Conservation (phyloP, 129 eudicot genomes). For the sunflower (Helianthus annuus) region DNA sequence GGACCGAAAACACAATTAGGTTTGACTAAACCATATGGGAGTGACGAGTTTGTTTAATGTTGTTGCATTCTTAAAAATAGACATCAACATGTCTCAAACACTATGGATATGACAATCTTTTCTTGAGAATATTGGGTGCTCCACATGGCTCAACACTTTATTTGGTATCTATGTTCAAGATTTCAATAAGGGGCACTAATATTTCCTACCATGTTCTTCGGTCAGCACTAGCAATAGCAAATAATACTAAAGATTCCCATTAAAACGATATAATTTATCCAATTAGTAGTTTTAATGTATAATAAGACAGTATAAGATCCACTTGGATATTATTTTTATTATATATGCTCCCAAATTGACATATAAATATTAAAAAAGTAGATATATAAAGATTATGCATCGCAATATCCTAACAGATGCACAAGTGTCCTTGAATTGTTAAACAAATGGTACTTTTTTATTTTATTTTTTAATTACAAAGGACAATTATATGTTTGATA, state of each 20-base stretch:
- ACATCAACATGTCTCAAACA: too few relatives aligned
- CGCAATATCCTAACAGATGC: slow-evolving; percentile 16
- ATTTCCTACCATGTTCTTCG: too few relatives aligned
- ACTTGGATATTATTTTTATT: background rate
- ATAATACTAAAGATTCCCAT: background rate
- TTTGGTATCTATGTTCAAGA: too few relatives aligned
- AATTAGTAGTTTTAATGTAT: background rate
- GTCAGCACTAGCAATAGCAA: too few relatives aligned
- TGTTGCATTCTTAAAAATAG: too few relatives aligned
- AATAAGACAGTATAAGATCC: background rate
- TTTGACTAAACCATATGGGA: too few relatives aligned
- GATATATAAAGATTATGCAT: slow-evolving; percentile 10
- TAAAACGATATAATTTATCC: background rate
- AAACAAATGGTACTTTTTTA: slow-evolving; percentile 17
- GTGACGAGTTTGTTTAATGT: too few relatives aligned
- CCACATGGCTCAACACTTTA: too few relatives aligned
- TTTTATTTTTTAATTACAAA: background rate
- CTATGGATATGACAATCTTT: too few relatives aligned
- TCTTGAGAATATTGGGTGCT: too few relatives aligned
- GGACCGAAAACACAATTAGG: too few relatives aligned
- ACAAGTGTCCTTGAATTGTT: slow-evolving; percentile 25
- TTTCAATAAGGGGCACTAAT: too few relatives aligned
- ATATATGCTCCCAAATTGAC: slow-evolving; percentile 8
- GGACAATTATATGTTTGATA: background rate
- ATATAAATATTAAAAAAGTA: slow-evolving; percentile 2